phyloP scores from a whole-genome alignment of 2,329 filamentous ascomycete genomes.

The Huntiella bhutanensis region DNA sequence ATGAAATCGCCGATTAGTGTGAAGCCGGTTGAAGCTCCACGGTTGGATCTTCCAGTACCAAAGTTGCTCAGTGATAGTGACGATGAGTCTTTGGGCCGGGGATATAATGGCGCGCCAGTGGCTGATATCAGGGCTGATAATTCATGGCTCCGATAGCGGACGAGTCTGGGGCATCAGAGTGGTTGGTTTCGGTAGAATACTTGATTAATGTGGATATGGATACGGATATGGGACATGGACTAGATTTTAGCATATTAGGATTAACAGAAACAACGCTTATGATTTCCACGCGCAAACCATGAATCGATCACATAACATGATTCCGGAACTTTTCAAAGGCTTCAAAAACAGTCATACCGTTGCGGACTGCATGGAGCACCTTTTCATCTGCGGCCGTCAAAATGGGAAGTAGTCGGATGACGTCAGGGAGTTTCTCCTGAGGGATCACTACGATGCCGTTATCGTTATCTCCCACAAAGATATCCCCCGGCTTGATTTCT shows the following conservation, averaged over 20 bases:
- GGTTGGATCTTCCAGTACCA: conserved; percentile 9
- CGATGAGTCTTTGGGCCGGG: conserved; percentile 5
- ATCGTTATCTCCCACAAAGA: conserved; percentile 49
- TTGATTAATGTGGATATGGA: too few relatives aligned
- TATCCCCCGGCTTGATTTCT: conserved; percentile 35
- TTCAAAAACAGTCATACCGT: conserved; percentile 42
- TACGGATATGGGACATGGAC: too few relatives aligned
- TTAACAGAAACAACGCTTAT: too few relatives aligned
- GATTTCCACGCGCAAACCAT: too few relatives aligned
- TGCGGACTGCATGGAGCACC: conserved; percentile 45
- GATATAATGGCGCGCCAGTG: conserved; percentile 4
- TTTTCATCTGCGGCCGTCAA: conserved; percentile 33
- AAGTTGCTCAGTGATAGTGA: conserved; percentile 11
- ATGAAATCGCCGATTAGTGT: not conserved
- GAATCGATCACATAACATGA: not conserved
- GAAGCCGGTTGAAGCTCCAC: conserved; percentile 3
- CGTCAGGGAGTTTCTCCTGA: conserved; percentile 34
- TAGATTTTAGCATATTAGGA: too few relatives aligned
- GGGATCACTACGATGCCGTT: conserved; percentile 56
- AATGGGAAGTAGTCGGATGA: conserved; percentile 39
- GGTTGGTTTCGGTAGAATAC: not conserved
- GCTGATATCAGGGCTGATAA: conserved; percentile 10
- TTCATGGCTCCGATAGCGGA: conserved; percentile 11
- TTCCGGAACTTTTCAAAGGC: conserved; percentile 28
- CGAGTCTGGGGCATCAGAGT: not conserved